Conservation (phyloP, 805 yeast genomes). For the Debaryomyces prosopidis region DNA sequence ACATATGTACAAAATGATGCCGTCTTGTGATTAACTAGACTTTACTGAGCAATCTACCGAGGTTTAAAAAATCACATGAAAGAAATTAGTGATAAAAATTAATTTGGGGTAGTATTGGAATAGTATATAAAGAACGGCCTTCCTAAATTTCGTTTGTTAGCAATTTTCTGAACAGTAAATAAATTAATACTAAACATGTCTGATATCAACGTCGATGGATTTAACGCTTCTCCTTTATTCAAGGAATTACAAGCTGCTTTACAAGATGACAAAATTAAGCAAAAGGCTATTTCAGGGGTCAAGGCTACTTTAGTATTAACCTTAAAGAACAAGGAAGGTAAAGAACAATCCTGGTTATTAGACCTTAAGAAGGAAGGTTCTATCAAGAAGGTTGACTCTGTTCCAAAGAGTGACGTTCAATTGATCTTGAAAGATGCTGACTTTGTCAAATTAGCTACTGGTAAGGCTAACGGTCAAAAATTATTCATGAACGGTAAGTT, state of each 20-base stretch:
- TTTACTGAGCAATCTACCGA: not conserved
- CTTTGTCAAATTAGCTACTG: conserved; percentile 68
- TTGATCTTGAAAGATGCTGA: conserved; percentile 67
- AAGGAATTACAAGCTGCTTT: conserved; percentile 40
- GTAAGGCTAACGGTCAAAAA: conserved; percentile 83
- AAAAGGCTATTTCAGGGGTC: conserved; percentile 48
- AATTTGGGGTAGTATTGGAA: not conserved
- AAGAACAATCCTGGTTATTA: conserved; percentile 62
- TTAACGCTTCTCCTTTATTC: conserved; percentile 44
- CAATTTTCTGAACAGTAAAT: not conserved
- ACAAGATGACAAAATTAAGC: conserved; percentile 31
- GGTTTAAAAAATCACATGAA: conserved; percentile 4
- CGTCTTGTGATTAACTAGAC: too few species aligned
- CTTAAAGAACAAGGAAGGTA: conserved; percentile 60
- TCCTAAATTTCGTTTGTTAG: not conserved
- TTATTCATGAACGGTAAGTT: conserved; percentile 82
- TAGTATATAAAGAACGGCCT: conserved; percentile 1
- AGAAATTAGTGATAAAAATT: not conserved
- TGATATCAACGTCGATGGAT: conserved; percentile 36
- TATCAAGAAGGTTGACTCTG: conserved; percentile 41
- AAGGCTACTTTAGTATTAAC: conserved; percentile 66
- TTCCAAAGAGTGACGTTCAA: conserved; percentile 60
- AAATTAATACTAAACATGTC: conserved; percentile 15
- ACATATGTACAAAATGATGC: too few species aligned
- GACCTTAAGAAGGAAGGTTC: conserved; percentile 65